Evolutionary conservation across 2,329 filamentous ascomycete species (phyloP).

Genomic region (Hymenoscyphus occultus): DNA sequence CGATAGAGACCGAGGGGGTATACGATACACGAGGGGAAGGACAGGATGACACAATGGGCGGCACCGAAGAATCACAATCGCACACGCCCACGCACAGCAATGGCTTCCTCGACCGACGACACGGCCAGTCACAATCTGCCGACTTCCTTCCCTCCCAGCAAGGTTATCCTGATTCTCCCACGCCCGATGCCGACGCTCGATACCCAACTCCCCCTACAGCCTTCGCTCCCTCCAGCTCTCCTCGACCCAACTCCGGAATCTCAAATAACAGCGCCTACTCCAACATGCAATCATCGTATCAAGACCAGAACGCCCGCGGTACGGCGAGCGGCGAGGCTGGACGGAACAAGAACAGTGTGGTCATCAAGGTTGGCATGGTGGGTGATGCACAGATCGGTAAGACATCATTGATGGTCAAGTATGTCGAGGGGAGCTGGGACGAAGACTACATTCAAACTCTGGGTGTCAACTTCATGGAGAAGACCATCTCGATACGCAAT

Average conservation of each 20-base stretch:
- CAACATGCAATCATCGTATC: constrained; percentile 34
- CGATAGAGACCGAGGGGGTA: constrained; percentile 48
- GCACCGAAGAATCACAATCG: constrained; percentile 32
- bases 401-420: constrained; percentile 99
- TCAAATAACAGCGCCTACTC: constrained; percentile 34
- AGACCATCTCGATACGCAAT: constrained; percentile 98
- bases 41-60: constrained; percentile 32
- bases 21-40: constrained; percentile 34
- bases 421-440: constrained; percentile 98
- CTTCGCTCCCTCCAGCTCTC: constrained; percentile 34
- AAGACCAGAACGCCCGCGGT: constrained; percentile 35
- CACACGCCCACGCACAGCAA: constrained; percentile 33
- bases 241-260: constrained; percentile 35
- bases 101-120: constrained; percentile 25
- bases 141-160: constrained; percentile 33
- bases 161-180: constrained; percentile 31
- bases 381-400: constrained; percentile 99
- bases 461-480: constrained; percentile 99
- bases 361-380: constrained; percentile 99
- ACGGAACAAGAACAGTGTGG: constrained; percentile 64
- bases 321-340: constrained; percentile 27
- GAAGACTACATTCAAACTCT: constrained; percentile 99
- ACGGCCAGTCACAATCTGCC: constrained; percentile 36
- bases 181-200: constrained; percentile 30
- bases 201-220: constrained; percentile 36